phyloP scores from a whole-genome alignment of 108 stramenopile species.

The Nitzschia palea region DNA sequence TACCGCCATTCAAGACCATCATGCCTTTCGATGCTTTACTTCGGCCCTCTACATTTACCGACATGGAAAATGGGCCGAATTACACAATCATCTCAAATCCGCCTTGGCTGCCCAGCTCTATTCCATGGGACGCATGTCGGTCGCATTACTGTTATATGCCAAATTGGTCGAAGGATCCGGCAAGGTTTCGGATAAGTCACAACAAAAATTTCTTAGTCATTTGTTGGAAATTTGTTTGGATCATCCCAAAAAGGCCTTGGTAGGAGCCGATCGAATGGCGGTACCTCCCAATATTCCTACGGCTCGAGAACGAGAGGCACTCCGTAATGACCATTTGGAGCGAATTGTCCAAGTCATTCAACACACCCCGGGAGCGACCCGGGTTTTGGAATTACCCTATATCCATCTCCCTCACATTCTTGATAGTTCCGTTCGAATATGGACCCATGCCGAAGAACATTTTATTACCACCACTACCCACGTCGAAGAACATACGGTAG shows the following conservation, averaged over 20 bases:
- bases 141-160: constrained; percentile 71
- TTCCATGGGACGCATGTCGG: constrained; percentile 71
- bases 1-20: constrained; percentile 76
- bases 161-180: constrained; percentile 71
- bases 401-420: constrained; percentile 65
- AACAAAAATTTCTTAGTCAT: constrained; percentile 82
- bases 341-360: constrained; percentile 49
- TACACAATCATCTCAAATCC: constrained; percentile 75
- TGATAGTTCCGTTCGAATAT: constrained; percentile 60
- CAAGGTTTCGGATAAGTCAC: constrained; percentile 73
- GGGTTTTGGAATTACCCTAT: constrained; percentile 73
- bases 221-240: constrained; percentile 75
- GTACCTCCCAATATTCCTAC: constrained; percentile 25
- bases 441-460: constrained; percentile 38
- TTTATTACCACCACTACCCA: constrained; percentile 12
- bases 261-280: constrained; percentile 77
- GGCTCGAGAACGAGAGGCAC: constrained; percentile 15
- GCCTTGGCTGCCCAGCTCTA: constrained; percentile 85
- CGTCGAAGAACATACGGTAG: constrained; percentile 28
- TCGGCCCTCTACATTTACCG: constrained; percentile 79
- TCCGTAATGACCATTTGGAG: constrained; percentile 35
- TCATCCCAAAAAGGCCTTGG: constrained; percentile 63
- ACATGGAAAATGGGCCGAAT: constrained; percentile 70
- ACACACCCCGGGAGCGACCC: constrained; percentile 42
- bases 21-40: constrained; percentile 86